Evolutionary conservation across 139 green algal genomes (phyloP), one percentile per base, ranked within the genome.

Genomic region (Nannochloris sp.): DNA sequence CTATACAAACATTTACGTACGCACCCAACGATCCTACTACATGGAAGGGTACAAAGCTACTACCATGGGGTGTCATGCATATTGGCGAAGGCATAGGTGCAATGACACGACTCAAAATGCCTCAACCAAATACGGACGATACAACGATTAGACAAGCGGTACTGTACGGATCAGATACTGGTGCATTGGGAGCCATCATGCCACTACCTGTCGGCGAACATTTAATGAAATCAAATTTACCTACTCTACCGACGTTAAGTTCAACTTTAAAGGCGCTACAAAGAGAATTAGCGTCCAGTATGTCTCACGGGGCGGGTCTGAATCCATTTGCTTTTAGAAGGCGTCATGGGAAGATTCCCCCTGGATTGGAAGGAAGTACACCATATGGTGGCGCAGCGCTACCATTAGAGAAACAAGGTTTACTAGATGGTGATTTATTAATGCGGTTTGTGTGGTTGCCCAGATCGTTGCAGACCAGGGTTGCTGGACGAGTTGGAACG

Each of bases 271-370:
- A 35, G 5, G 51, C 47, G 30, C 65, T 86, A 54, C 79, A 88
- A 75, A 53, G 45, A 37, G 66, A 75, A 47, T 51, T 92, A 31
- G 39, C 36, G n/a, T 36, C 64, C 25, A 44, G 44, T 24, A 54
- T 87, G 31, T 58, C 47, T 25, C 85, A 92, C 42, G 53, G 68
- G 13, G 86, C 79, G 6, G 86, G 86, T 3, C 68, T 92, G 29
- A 92, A 92, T 67, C 85, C 86, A 14, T 70, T 68, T 4, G 69
- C 80, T 9, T 92, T 92, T 70, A 81, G 86, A 74, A 57, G 72
- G 32, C 76, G 79, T 4, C 77, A 75, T 57, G 32, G 25, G 13
- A 55, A 39, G 36, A 54, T 71, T n/a, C 60, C 71, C 1, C 60
- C 57, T 7, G 33, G 48, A 0, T 45, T 71, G 30, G 72, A 79